Evolutionary conservation across 257 asterid species (phyloP).

Genomic region (Solanum medicagineum): DNA sequence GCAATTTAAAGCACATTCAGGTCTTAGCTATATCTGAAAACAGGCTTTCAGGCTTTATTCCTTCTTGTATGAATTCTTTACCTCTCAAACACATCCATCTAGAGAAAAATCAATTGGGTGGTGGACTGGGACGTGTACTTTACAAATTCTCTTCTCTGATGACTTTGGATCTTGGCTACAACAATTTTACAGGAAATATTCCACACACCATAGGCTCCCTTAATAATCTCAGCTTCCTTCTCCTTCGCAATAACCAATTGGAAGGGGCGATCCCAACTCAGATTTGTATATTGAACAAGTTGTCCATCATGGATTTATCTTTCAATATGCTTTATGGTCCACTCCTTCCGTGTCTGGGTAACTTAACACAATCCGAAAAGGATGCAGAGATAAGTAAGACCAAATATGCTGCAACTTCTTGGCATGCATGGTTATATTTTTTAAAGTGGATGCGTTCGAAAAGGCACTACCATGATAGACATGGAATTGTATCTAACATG

Average conservation of each 20-base stretch:
- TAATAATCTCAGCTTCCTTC: not conserved
- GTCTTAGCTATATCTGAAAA: not conserved
- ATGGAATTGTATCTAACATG: rapidly evolving
- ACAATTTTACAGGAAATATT: not conserved
- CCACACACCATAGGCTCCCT: not conserved
- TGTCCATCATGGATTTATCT: not conserved
- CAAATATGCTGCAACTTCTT: not conserved
- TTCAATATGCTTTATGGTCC: not conserved
- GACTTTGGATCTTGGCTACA: not conserved
- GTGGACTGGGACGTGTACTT: not conserved
- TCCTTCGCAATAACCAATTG: not conserved
- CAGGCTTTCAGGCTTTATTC: not conserved
- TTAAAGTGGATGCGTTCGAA: not conserved
- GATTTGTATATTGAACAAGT: not conserved
- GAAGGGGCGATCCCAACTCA: not conserved
- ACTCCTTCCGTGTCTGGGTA: not conserved
- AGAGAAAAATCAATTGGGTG: too few species aligned
- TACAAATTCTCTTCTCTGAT: not conserved
- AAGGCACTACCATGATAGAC: not conserved
- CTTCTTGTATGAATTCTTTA: too few species aligned
- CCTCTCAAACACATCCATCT: too few species aligned
- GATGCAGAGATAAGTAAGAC: not conserved
- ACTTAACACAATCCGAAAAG: not conserved
- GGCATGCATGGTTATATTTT: rapidly evolving
- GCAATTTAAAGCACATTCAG: not conserved